Evolutionary conservation across 2,329 filamentous ascomycete genomes (phyloP).

Genomic region (Annulohypoxylon truncatum): DNA sequence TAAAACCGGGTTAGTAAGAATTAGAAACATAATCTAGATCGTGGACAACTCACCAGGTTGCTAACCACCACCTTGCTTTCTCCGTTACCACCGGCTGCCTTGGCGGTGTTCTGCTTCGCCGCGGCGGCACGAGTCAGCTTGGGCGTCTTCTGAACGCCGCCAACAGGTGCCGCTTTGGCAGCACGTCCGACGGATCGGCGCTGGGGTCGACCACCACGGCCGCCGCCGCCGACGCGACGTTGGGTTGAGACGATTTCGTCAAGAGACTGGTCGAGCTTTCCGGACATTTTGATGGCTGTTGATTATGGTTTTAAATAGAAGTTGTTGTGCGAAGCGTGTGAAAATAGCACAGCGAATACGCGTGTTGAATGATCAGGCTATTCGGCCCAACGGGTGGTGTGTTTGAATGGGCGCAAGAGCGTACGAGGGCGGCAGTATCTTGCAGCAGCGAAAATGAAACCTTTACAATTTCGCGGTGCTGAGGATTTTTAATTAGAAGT

Average conservation of each 20-base stretch:
- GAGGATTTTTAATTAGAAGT: slow-evolving; percentile 7
- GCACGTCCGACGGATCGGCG: slow-evolving; percentile 66
- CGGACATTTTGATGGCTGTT: slow-evolving; percentile 75
- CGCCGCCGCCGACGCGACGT: slow-evolving; percentile 67
- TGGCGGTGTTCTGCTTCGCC: slow-evolving; percentile 72
- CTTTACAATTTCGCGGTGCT: slow-evolving; percentile 21
- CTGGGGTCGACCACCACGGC: slow-evolving; percentile 57
- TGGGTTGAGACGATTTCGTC: slow-evolving; percentile 94
- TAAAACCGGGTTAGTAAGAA: slow-evolving; percentile 54
- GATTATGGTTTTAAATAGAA: slow-evolving; percentile 38
- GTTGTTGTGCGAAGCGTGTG: slow-evolving; percentile 60
- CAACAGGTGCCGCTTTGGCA: slow-evolving; percentile 76
- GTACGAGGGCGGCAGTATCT: slow-evolving; percentile 15
- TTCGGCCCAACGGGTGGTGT: slow-evolving; percentile 28
- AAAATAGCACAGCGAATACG: slow-evolving; percentile 41
- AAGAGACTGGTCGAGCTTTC: slow-evolving; percentile 95
- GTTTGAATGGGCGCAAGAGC: slow-evolving; percentile 21
- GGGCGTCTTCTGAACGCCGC: slow-evolving; percentile 85
- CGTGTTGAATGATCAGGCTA: slow-evolving; percentile 46
- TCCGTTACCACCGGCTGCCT: slow-evolving; percentile 69
- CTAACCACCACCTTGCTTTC: slow-evolving; percentile 99
- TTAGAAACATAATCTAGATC: background rate
- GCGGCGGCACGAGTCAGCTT: slow-evolving; percentile 69
- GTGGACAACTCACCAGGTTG: slow-evolving; percentile 81
- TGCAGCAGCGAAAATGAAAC: slow-evolving; percentile 7